Base-by-base conservation (phyloP, 345 rosid species). In the Odontarrhena argentea region DNA sequence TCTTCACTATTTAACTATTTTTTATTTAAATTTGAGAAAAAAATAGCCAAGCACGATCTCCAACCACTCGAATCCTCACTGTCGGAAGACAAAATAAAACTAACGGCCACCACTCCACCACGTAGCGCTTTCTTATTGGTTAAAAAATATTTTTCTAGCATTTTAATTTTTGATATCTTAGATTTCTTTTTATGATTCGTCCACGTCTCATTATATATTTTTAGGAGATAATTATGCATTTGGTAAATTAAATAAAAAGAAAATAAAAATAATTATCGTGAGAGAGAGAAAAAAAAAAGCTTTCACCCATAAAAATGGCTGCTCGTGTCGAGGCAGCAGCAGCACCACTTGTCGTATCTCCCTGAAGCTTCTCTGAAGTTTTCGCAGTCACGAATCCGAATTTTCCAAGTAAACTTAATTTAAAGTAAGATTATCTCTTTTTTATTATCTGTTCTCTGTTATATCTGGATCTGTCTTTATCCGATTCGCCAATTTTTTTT, bases 261-360 rank as follows among this genome's bases (percentile, higher is more conserved):
- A 28, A 22, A 56, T 37, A 14, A 40, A 38, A 59, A 58, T 6
- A 56, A 34, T 22, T 4, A 1, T 42, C 1, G 25, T 9, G 30
- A 34, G 67, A 42, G 22, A 28, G 5, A 22, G 13, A 30, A 38
- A 34, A 35, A 8, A 63, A 41, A 11, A 50, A 51, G 50, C 56
- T 42, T 59, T 40, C 18, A 26, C 64, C 56, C 76, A 86, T 80
- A 82, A 85, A 89, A 84, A 84, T 78, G 55, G 60, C 73, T 81
- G 85, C 81, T 68, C 92, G 89, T 86, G 89, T 83, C 87, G 38
- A 68, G 82, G 77, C 65, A 45, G 73, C 64, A 43, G 53, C 52
- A 81, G 85, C 67, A 87, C 96, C 96, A 92, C 96, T 79, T 92
- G 98, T 92, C 98, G 86, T 65, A 81, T 78, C 89, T 77, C 72